A percentile compares a stretch with the other conserved stretches of the same genome.
Conservation (phyloP, 768 basidiomycete species). For the Podaxis sp. region DNA sequence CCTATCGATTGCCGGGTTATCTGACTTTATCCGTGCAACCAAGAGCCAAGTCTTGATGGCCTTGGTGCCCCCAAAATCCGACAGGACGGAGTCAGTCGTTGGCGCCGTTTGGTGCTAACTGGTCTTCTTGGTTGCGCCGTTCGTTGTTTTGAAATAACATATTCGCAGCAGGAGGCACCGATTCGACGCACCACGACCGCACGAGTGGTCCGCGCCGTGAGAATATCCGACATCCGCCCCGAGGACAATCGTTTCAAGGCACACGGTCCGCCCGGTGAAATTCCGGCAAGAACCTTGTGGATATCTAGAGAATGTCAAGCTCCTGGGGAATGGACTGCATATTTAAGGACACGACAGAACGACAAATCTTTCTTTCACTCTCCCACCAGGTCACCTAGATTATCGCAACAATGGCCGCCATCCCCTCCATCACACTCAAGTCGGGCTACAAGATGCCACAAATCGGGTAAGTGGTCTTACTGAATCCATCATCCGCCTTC, state of each 20-base stretch:
- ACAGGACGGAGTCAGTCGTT: too few species aligned
- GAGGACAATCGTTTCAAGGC: not conserved
- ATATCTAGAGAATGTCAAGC: not conserved
- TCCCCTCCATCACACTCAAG: conserved; percentile 16
- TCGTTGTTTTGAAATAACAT: not conserved
- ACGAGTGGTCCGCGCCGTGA: not conserved
- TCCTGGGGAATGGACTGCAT: not conserved
- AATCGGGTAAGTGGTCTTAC: conserved; percentile 11
- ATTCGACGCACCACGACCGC: not conserved
- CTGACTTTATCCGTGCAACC: not conserved
- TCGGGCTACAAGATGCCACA: conserved; percentile 15
- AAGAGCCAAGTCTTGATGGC: not conserved
- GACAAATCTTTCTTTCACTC: not conserved
- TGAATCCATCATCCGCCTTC: not conserved
- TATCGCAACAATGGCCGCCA: conserved; percentile 10
- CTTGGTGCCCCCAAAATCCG: not conserved
- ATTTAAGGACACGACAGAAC: not conserved
- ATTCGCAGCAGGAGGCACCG: not conserved
- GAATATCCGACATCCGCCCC: not conserved
- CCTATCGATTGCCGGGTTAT: not conserved
- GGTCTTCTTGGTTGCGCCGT: not conserved
- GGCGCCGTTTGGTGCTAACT: too few species aligned
- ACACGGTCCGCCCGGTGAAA: conserved; percentile 11
- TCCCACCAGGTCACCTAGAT: not conserved
- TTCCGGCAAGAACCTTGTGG: conserved; percentile 8